These are phyloP conservation scores for Rhododendron ovatum DNA, from an alignment of 148 eudicot species.

Conservation along the genomic window DNA sequence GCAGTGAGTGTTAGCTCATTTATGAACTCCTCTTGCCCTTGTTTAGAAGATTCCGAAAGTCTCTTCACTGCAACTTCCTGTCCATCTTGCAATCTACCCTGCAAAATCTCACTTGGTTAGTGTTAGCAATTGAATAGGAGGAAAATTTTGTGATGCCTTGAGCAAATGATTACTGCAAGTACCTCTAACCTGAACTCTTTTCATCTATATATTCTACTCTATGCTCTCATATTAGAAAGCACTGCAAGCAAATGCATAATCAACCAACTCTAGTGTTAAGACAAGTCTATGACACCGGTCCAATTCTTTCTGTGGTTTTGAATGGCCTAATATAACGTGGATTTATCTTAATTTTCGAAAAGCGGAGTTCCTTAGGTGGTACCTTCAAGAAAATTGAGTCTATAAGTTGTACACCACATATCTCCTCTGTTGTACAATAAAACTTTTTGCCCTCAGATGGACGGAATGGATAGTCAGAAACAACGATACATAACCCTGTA, in stretches of 20 bases:
- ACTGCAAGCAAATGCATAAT: neutral
- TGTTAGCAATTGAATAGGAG: no score
- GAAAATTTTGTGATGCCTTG: neutral
- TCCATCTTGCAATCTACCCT: slow-evolving; percentile 32
- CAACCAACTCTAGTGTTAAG: neutral
- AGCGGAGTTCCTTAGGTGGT: no score
- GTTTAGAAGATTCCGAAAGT: slow-evolving; percentile 19
- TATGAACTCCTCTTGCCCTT: slow-evolving; percentile 31
- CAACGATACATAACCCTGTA: no score
- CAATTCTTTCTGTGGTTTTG: no score
- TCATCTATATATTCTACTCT: neutral
- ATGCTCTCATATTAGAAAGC: neutral
- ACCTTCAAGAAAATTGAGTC: no score
- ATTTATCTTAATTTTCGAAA: no score
- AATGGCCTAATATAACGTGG: no score
- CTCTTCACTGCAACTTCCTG: slow-evolving; percentile 27
- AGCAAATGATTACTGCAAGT: neutral
- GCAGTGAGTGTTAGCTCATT: neutral
- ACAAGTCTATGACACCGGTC: no score
- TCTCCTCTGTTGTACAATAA: no score
- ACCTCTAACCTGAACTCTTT: neutral
- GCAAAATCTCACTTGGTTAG: neutral
- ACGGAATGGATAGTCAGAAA: no score
- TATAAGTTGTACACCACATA: no score
- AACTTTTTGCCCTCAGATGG: no score